Percentiles rank a stretch among this genome's conserved stretches.
phyloP scores from a whole-genome alignment of 371 early-diverging fungal species.

The Saksenaea vasiformis region DNA sequence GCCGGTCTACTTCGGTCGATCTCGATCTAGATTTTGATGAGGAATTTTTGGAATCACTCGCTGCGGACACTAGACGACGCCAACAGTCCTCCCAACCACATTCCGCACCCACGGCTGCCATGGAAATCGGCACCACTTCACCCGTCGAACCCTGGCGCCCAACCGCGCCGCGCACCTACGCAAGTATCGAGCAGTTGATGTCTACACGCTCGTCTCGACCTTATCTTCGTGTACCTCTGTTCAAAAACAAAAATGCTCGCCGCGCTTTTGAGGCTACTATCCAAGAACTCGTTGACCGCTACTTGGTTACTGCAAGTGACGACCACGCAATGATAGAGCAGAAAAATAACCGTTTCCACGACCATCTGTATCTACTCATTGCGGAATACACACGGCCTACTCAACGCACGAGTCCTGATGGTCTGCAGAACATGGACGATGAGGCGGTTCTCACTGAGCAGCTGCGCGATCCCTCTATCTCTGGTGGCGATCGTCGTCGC shows the following conservation, averaged over 20 bases:
- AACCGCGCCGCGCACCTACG: background rate
- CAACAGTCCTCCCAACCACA: background rate
- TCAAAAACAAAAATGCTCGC: background rate
- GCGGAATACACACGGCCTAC: background rate
- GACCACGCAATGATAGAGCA: background rate
- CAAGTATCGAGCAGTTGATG: background rate
- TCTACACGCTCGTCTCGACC: background rate
- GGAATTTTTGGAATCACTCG: background rate
- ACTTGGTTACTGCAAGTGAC: background rate
- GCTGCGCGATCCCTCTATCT: background rate
- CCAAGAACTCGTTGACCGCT: background rate
- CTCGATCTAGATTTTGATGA: background rate
- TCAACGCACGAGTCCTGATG: background rate
- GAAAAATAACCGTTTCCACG: slow-evolving; percentile 9
- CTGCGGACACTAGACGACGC: background rate
- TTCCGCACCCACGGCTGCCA: background rate
- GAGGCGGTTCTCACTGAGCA: background rate
- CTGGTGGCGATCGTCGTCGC: background rate
- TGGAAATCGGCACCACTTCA: background rate
- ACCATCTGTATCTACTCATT: background rate
- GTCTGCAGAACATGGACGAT: background rate
- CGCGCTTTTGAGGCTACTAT: background rate
- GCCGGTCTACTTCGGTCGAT: background rate
- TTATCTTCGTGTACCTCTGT: background rate
- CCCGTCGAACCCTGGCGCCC: background rate